Evolutionary conservation across 805 yeast genomes (phyloP).

Genomic region (Candida sanyiensis): DNA sequence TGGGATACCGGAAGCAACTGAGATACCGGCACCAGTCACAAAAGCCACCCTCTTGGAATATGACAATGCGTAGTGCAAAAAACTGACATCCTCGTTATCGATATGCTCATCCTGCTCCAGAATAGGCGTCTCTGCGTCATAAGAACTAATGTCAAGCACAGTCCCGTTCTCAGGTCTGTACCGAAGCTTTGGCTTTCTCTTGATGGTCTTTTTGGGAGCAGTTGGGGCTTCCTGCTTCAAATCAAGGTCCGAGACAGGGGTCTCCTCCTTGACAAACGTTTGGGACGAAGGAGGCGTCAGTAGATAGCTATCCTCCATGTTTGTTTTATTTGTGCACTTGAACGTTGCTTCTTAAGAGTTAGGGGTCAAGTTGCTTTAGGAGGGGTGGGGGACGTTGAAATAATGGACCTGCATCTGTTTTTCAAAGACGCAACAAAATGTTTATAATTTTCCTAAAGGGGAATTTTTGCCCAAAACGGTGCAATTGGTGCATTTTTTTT

Average conservation of each 20-base stretch:
- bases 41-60: constrained; percentile 56
- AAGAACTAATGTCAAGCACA: constrained; percentile 31
- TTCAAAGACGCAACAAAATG: constrained; percentile 10
- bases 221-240: neutral
- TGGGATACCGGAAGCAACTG: constrained; percentile 87
- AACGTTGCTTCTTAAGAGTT: neutral
- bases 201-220: constrained; percentile 3
- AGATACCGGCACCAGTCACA: constrained; percentile 88
- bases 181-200: constrained; percentile 40
- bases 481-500: constrained; percentile 5
- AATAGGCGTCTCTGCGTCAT: constrained; percentile 25
- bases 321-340: neutral
- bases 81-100: constrained; percentile 38
- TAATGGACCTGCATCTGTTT: neutral
- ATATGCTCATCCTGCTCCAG: constrained; percentile 29
- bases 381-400: neutral
- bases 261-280: constrained; percentile 6
- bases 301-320: constrained; percentile 13
- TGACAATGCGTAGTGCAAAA: constrained; percentile 45
- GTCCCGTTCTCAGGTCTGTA: constrained; percentile 44
- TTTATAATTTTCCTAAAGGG: constrained; percentile 22
- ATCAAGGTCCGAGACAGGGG: neutral
- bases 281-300: constrained; percentile 27
- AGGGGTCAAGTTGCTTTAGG: neutral
- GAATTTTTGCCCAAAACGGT: constrained; percentile 15